Evolutionary conservation across 345 rosid genomes (phyloP).

Genomic region (Rhizophora mangle): DNA sequence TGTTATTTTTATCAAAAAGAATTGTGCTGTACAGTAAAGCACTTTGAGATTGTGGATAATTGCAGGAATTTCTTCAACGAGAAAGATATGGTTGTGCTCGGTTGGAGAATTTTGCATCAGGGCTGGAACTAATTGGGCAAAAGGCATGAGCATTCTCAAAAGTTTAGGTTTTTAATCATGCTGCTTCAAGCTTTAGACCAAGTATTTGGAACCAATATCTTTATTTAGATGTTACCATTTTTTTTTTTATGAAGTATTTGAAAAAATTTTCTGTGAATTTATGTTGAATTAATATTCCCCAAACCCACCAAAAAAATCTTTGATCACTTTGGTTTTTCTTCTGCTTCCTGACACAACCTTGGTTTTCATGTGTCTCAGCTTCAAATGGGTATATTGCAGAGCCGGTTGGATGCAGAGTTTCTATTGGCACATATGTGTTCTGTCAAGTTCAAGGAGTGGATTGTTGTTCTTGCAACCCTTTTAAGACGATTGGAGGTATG

Average conservation of each 20-base stretch:
- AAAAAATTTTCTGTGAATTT: background rate
- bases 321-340: background rate
- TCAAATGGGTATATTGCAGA: conserved; percentile 91
- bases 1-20: conserved; percentile 5
- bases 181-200: background rate
- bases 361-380: conserved; percentile 47
- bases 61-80: conserved; percentile 92
- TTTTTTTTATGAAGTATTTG: background rate
- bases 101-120: conserved; percentile 86
- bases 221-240: background rate
- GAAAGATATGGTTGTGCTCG: conserved; percentile 85
- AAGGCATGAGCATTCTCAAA: conserved; percentile 45
- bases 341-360: conserved; percentile 5
- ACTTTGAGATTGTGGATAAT: conserved; percentile 12
- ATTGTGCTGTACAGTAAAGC: conserved; percentile 9
- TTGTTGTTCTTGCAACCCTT: conserved; percentile 95
- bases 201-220: background rate
- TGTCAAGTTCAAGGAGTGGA: conserved; percentile 95
- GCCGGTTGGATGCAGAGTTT: conserved; percentile 90
- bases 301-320: background rate
- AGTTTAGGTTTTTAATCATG: background rate
- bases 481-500: conserved; percentile 82
- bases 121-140: conserved; percentile 80
- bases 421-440: conserved; percentile 98
- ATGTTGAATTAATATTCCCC: background rate